Base-by-base conservation (phyloP, 176 grass and related monocot species). In the Tillandsia leiboldiana region DNA sequence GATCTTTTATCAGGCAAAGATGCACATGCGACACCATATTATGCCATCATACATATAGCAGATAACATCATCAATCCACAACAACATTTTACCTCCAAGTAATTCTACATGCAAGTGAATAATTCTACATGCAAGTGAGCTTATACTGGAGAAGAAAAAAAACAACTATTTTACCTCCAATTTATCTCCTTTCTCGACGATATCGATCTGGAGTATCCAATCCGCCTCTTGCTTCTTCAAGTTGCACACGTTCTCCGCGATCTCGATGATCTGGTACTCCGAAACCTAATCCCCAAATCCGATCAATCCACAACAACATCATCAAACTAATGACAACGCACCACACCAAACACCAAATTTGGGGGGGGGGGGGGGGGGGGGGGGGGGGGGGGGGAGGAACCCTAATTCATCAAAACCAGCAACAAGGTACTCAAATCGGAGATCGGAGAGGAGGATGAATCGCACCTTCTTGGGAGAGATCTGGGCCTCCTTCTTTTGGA, bases 171-270 rank as follows among this genome's bases (percentile, higher is more conserved):
- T 67, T 79, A 96, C 93, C 88, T 96, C 75, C 68, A 96, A 79
- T 74, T 72, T 92, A 26, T 92, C 77, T 53, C 88, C 93, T 47
- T 92, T 92, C 80, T 96, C 88, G 49, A 89, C 79, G 67, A 96
- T 92, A 49, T 96, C 93, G 70, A 96, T 96, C 73, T 83, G 83
- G 22, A 90, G 86, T 68, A 92, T 87, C 93, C 93, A 92, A 74
- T 96, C 92, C 9, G 93, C 88, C 81, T 96, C 81, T 81, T 92
- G 88, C 86, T 96, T 96, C 89, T 96, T 96, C 26, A 96, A 52
- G 78, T 92, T 96, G 64, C 93, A 96, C n/a, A 96, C 81, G 77
- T 92, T 96, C 86, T 96, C 93, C 17, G 86, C 83, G 83, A 92
- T 92, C 70, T 96, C 92, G 66, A 96, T 96, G 79, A 92, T 92